These are phyloP conservation scores for Neophaeococcomyces mojaviensis DNA, from an alignment of 2,329 filamentous ascomycete genomes.

Conservation along the genomic window DNA sequence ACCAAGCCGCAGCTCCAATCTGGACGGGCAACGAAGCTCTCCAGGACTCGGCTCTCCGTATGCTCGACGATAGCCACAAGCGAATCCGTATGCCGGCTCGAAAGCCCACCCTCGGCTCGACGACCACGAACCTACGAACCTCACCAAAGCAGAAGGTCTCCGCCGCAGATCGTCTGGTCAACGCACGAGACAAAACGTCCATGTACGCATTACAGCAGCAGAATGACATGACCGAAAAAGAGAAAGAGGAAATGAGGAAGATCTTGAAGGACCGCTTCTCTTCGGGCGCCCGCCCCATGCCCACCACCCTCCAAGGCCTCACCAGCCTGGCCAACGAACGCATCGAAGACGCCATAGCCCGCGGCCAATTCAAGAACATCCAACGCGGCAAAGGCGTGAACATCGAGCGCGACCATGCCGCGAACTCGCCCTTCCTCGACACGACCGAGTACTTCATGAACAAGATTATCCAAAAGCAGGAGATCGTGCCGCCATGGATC, in stretches of 20 bases:
- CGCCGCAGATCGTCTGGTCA: slow-evolving; percentile 46
- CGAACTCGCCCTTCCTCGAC: slow-evolving; percentile 82
- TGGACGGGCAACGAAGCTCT: slow-evolving; percentile 74
- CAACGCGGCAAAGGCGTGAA: slow-evolving; percentile 67
- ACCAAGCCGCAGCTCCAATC: slow-evolving; percentile 58
- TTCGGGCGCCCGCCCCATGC: slow-evolving; percentile 63
- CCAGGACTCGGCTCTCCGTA: slow-evolving; percentile 71
- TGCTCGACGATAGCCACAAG: slow-evolving; percentile 61
- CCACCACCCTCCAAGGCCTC: slow-evolving; percentile 69
- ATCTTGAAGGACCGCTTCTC: slow-evolving; percentile 76
- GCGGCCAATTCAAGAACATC: slow-evolving; percentile 83
- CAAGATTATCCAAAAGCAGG: slow-evolving; percentile 94
- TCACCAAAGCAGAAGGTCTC: slow-evolving; percentile 37
- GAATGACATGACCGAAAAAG: slow-evolving; percentile 56
- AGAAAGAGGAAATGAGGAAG: slow-evolving; percentile 62
- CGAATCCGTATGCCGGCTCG: slow-evolving; percentile 41
- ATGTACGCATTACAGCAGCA: slow-evolving; percentile 49
- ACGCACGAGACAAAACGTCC: slow-evolving; percentile 51
- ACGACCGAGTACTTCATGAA: slow-evolving; percentile 98
- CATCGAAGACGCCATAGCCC: slow-evolving; percentile 87
- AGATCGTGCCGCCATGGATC: slow-evolving; percentile 95
- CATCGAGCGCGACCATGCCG: slow-evolving; percentile 65
- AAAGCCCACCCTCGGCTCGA: slow-evolving; percentile 20
- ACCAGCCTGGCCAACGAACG: slow-evolving; percentile 78
- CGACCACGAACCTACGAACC: slow-evolving; percentile 34